Percentiles rank a stretch among this genome's conserved stretches.
Evolutionary conservation across 139 green algal genomes (phyloP).

Genomic region (Volvox africanus): DNA sequence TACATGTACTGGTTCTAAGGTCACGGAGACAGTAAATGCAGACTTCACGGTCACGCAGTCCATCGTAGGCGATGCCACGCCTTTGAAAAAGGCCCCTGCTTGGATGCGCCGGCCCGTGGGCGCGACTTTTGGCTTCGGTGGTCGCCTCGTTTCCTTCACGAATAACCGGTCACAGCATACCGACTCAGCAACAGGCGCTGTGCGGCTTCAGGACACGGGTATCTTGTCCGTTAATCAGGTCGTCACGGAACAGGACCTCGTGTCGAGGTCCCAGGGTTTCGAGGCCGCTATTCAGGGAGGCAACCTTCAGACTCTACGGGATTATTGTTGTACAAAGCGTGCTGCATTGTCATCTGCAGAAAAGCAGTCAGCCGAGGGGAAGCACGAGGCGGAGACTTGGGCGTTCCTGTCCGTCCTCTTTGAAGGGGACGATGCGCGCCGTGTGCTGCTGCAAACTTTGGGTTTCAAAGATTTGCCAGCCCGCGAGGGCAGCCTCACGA

Average conservation of each 20-base stretch:
- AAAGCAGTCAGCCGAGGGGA: constrained; percentile 37
- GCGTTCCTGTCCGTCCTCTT: constrained; percentile 93
- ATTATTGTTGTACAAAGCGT: constrained; percentile 81
- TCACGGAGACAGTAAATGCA: constrained; percentile 68
- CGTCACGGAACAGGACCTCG: constrained; percentile 83
- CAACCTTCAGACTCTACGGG: constrained; percentile 75
- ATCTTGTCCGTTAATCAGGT: constrained; percentile 62
- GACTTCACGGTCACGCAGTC: constrained; percentile 71
- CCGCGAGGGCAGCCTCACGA: background rate
- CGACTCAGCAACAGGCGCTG: constrained; percentile 53
- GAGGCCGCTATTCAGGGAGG: constrained; percentile 80
- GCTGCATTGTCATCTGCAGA: background rate
- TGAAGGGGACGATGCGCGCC: constrained; percentile 80
- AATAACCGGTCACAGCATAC: constrained; percentile 67
- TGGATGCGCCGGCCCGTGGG: constrained; percentile 90
- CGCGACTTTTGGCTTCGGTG: constrained; percentile 92
- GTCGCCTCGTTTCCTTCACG: constrained; percentile 77
- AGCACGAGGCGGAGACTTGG: constrained; percentile 92
- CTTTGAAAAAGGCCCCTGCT: constrained; percentile 74
- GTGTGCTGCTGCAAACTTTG: constrained; percentile 86
- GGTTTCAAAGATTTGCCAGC: constrained; percentile 85
- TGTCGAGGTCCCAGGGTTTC: constrained; percentile 79
- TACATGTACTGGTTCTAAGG: constrained; percentile 63
- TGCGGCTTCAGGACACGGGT: constrained; percentile 11
- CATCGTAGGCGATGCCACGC: constrained; percentile 53